These are phyloP conservation scores for Ceratocystis albifundus DNA, from an alignment of 2,329 filamentous ascomycete species.

Conservation along the genomic window DNA sequence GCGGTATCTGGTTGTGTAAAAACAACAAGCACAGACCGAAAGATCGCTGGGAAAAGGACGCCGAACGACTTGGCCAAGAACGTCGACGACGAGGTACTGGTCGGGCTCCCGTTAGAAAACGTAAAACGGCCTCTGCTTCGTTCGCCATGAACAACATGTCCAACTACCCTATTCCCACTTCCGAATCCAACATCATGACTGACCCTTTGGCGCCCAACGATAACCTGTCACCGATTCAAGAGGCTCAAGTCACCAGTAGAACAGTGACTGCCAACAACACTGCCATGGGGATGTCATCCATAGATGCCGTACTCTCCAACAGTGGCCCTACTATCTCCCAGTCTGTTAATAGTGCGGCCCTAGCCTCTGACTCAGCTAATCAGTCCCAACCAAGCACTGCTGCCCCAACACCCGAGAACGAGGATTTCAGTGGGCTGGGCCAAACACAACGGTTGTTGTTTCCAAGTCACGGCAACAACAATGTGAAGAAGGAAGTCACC, in stretches of 20 bases:
- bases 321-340: constrained; percentile 1
- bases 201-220: constrained; percentile 42
- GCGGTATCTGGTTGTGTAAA: constrained; percentile 89
- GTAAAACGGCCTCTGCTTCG: constrained; percentile 34
- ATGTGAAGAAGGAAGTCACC: neutral
- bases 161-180: constrained; percentile 36
- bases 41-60: constrained; percentile 66
- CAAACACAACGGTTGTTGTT: constrained; percentile 61
- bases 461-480: constrained; percentile 36
- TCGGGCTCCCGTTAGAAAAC: constrained; percentile 34
- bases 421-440: constrained; percentile 32
- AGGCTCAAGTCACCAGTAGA: constrained; percentile 17
- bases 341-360: constrained; percentile 24
- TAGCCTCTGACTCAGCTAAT: neutral
- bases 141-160: constrained; percentile 30
- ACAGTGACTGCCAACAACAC: neutral
- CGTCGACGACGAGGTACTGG: constrained; percentile 40
- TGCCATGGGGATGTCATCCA: neutral
- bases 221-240: constrained; percentile 16
- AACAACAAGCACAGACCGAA: constrained; percentile 72
- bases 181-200: constrained; percentile 44
- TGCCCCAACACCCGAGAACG: constrained; percentile 16
- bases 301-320: neutral
- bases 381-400: constrained; percentile 13
- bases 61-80: constrained; percentile 41